Evolutionary conservation across 2,329 filamentous ascomycete species (phyloP), one percentile per base, ranked within the genome.

Genomic region (Metarhizium rileyi): DNA sequence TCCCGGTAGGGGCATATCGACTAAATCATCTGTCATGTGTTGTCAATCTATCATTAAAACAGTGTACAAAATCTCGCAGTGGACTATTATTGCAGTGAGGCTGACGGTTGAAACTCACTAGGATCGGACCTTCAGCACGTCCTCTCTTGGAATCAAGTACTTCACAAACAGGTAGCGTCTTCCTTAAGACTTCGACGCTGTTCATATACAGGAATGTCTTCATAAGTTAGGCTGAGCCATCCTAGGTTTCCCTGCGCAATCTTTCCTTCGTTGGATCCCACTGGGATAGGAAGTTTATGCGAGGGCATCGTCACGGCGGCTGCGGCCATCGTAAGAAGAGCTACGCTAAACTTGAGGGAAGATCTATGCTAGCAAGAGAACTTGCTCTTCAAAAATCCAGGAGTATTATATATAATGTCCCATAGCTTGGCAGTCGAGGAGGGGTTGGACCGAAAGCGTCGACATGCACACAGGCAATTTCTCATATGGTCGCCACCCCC

Each of bases 231-330:
- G 3, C 26, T 38, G 35, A 43, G 25, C 46, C 46, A 48, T 8
- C 6, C 46, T 16, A 48, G 26, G n/a, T 43, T n/a, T 41, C 43
- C 23, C n/a, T 26, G 25, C 23, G 46, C 46, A 28, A 48, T 20
- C 46, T 48, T 48, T 26, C 46, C 46, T 30, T 48, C 18, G 18
- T 48, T 48, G 23, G 46, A 48, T n/a, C 46, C 46, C 1, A 48
- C 46, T 27, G 46, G 20, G 5, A 48, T 22, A n/a, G 28, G 44
- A 23, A 25, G 44, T 10, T 26, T 23, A 30, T 35, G 38, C 8
- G 18, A 38, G n/a, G 5, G 26, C 20, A 45, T 10, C 14, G 43
- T 28, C 43, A 30, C 12, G 42, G 42, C 27, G 23, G n/a, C 43
- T 18, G 43, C 22, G 16, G 27, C 27, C 43, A 45, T 45, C 27